These are phyloP conservation scores for Trametes gibbosa DNA, from an alignment of 768 basidiomycete genomes.

Conservation along the genomic window DNA sequence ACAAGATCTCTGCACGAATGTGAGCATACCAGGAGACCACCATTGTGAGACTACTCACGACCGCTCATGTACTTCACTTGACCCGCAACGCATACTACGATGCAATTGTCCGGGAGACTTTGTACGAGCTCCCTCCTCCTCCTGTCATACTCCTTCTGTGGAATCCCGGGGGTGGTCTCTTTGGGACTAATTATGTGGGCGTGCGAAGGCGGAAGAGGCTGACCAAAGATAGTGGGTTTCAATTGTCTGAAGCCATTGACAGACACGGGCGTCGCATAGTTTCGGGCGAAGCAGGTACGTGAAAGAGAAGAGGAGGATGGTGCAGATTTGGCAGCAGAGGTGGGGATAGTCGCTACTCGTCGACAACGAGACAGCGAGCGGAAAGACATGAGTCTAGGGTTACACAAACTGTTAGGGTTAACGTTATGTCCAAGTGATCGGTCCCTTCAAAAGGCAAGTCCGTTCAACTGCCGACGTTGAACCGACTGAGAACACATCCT, in stretches of 20 bases:
- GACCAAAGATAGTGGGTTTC: slow-evolving; percentile 79
- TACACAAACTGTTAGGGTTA: not conserved
- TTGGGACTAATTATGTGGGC: slow-evolving; percentile 55
- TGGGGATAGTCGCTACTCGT: slow-evolving; percentile 12
- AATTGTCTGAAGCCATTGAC: slow-evolving; percentile 24
- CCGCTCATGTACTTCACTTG: slow-evolving; percentile 84
- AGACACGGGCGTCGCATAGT: slow-evolving; percentile 35
- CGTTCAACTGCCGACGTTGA: not conserved
- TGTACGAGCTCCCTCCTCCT: slow-evolving; percentile 72
- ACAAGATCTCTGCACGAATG: slow-evolving; percentile 70
- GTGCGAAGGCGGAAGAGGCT: slow-evolving; percentile 75
- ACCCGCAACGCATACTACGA: slow-evolving; percentile 77
- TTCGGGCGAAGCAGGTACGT: not conserved
- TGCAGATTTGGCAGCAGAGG: not conserved
- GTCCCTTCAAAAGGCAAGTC: not conserved
- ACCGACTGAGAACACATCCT: too few relatives aligned
- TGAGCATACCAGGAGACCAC: slow-evolving; percentile 3
- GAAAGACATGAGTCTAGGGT: slow-evolving; percentile 10
- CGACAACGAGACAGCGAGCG: slow-evolving; percentile 11
- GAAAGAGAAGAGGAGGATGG: not conserved
- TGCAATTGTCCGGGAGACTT: slow-evolving; percentile 62
- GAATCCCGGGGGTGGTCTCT: slow-evolving; percentile 84
- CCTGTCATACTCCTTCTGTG: slow-evolving; percentile 70
- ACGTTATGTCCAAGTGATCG: not conserved
- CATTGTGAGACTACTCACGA: slow-evolving; percentile 48